Evolutionary conservation across 352 stramenopile species (phyloP).

Genomic region (Pythium brachiatum): DNA sequence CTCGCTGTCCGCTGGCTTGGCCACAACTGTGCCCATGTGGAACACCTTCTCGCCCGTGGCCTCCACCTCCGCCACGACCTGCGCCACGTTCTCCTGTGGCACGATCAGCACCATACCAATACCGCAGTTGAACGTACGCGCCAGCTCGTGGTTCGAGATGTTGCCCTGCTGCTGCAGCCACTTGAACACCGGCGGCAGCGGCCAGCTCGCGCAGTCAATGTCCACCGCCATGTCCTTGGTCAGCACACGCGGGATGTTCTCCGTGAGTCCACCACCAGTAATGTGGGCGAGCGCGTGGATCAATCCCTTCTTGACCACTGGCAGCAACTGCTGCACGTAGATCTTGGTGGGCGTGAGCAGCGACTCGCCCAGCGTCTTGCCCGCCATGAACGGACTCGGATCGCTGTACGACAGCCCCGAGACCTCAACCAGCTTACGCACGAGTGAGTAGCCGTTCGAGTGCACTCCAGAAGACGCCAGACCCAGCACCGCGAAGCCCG

Average conservation of each 20-base stretch:
- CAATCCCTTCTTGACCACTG: conserved; percentile 69
- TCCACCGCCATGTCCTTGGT: conserved; percentile 90
- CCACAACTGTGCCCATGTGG: conserved; percentile 84
- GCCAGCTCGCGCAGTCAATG: conserved; percentile 90
- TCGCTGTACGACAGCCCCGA: conserved; percentile 82
- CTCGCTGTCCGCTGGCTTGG: conserved; percentile 48
- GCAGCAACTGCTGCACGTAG: conserved; percentile 93
- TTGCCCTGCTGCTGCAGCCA: conserved; percentile 94
- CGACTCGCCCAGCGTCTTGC: conserved; percentile 91
- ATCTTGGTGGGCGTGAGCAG: conserved; percentile 97
- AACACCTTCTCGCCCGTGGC: conserved; percentile 89
- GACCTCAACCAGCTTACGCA: conserved; percentile 95
- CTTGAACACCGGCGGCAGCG: conserved; percentile 95
- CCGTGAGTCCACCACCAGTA: conserved; percentile 96
- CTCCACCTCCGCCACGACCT: conserved; percentile 82
- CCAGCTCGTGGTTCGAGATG: conserved; percentile 94
- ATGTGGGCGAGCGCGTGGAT: conserved; percentile 97
- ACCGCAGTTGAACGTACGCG: conserved; percentile 98
- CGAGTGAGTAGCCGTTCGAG: conserved; percentile 99
- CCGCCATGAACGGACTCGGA: conserved; percentile 70
- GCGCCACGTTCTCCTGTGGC: conserved; percentile 82
- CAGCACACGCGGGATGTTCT: conserved; percentile 98
- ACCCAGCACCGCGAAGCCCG: conserved; percentile 94
- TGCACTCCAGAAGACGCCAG: conserved; percentile 96
- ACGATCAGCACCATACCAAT: conserved; percentile 99